phyloP scores from a whole-genome alignment of 2,329 filamentous ascomycete species.

The Penicillium oxalicum region DNA sequence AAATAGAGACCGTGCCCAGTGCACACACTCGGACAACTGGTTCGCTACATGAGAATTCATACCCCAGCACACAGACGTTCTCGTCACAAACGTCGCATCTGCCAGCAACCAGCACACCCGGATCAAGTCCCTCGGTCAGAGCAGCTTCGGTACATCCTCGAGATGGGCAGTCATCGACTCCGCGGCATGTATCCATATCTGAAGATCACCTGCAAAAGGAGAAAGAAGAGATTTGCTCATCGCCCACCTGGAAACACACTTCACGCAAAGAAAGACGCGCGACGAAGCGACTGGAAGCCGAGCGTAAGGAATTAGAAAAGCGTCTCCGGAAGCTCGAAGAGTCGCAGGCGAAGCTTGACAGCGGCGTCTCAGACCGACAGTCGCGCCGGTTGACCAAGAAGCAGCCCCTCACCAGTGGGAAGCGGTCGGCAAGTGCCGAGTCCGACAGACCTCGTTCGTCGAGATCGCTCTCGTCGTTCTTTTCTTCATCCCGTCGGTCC shows the following conservation, averaged over 20 bases:
- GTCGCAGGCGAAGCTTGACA: constrained; percentile 14
- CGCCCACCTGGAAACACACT: constrained; percentile 18
- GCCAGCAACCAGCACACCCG: constrained; percentile 13
- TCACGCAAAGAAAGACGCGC: constrained; percentile 26
- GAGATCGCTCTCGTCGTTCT: constrained; percentile 23
- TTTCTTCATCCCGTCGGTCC: constrained; percentile 22
- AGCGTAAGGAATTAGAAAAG: constrained; percentile 29
- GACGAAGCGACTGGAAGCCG: constrained; percentile 28
- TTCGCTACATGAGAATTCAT: constrained; percentile 10
- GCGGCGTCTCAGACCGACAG: constrained; percentile 16
- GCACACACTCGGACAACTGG: constrained; percentile 1
- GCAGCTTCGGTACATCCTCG: not conserved
- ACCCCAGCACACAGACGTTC: constrained; percentile 12
- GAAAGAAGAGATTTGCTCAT: constrained; percentile 11
- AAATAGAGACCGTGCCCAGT: constrained; percentile 3
- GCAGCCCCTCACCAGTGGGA: constrained; percentile 26
- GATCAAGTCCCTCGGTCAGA: constrained; percentile 13
- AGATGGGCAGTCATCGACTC: constrained; percentile 4
- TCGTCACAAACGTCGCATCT: constrained; percentile 13
- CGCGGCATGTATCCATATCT: constrained; percentile 4
- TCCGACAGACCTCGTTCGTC: constrained; percentile 23
- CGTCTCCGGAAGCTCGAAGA: constrained; percentile 18
- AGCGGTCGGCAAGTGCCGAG: constrained; percentile 27
- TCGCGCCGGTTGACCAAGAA: constrained; percentile 33
- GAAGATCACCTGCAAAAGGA: constrained; percentile 1